Evolutionary conservation across 805 yeast genomes (phyloP).

Genomic region (Cyberlindnera xishuangbannaensis): DNA sequence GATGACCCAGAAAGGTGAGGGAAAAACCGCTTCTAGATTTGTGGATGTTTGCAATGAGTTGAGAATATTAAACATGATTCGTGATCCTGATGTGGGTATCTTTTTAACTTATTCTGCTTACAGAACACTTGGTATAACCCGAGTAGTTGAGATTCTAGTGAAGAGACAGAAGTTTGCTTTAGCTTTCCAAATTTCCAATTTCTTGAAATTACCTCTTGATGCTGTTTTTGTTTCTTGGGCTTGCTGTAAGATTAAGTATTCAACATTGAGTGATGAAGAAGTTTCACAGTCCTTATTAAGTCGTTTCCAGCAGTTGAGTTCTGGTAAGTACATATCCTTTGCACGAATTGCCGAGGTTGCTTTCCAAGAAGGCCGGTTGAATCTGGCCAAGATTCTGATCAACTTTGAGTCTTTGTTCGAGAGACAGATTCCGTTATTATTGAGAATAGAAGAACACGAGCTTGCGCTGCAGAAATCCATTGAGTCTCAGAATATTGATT

Average conservation of each 20-base stretch:
- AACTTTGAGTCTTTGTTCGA: constrained; percentile 55
- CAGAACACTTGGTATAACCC: constrained; percentile 45
- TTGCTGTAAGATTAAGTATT: constrained; percentile 53
- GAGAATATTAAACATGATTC: constrained; percentile 63
- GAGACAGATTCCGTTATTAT: constrained; percentile 55
- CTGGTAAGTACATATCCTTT: constrained; percentile 43
- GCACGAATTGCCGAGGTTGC: constrained; percentile 59
- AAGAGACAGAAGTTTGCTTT: constrained; percentile 54
- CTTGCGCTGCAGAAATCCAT: constrained; percentile 64
- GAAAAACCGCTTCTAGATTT: constrained; percentile 43
- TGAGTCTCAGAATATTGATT: constrained; percentile 34
- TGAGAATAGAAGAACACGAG: constrained; percentile 68
- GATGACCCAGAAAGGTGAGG: constrained; percentile 25
- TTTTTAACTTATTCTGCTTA: constrained; percentile 59
- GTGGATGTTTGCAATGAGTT: constrained; percentile 56
- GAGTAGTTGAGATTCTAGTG: constrained; percentile 51
- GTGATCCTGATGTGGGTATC: constrained; percentile 61
- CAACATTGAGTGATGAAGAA: constrained; percentile 51
- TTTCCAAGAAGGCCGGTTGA: constrained; percentile 72
- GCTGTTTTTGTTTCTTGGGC: constrained; percentile 77
- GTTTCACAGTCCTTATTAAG: constrained; percentile 45
- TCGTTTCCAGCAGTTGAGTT: constrained; percentile 32
- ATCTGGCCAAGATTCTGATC: constrained; percentile 61
- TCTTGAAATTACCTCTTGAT: constrained; percentile 41
- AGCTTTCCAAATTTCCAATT: constrained; percentile 55